Evolutionary conservation across 495 filamentous ascomycete species (phyloP), one percentile per base, ranked within the genome.

Genomic region (Hypoxylon crocopeplum): DNA sequence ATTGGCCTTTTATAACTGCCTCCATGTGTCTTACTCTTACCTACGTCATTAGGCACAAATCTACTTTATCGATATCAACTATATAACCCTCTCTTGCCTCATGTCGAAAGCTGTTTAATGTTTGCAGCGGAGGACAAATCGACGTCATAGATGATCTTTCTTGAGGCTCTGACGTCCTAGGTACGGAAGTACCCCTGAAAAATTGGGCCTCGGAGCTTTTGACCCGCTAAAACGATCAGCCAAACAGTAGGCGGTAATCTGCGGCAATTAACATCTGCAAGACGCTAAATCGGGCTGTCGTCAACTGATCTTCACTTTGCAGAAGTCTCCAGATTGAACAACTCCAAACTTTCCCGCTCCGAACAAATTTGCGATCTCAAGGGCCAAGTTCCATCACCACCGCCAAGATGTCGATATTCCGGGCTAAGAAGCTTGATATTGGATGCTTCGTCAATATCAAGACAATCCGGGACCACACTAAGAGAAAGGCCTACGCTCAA

Each of bases 391-490:
- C n/a, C 13, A 11, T 15, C 24, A 44, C 40, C 49, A 44, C 68
- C 65, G 66, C 64, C 66, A 80, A 62, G 24, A 93, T 94, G 89
- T 84, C 90, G 21, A 85, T 88, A 69, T 96, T 94, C 75, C 79
- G 91, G 68, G 78, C 91, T 11, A 96, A 95, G 78, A 90, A 83
- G 78, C 84, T 97, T 27, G 90, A 96, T 62, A 76, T 98, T 54
- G 86, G 88, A 63, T 88, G 90, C 67, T 97, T 88, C 69, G 73
- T 91, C 75, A 97, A 98, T 68, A 81, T 85, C 71, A 85, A 86
- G 45, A 76, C 90, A 48, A 88, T 98, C 69, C 90, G 93, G 58
- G 94, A 98, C 69, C 90, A 97, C 77, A 89, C 91, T 46, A 98
- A 97, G 83, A 87, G 93, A 49, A 94, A 94, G 79, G 91, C 90